Conservation (phyloP, 345 rosid species). For the Heritiera fomes region DNA sequence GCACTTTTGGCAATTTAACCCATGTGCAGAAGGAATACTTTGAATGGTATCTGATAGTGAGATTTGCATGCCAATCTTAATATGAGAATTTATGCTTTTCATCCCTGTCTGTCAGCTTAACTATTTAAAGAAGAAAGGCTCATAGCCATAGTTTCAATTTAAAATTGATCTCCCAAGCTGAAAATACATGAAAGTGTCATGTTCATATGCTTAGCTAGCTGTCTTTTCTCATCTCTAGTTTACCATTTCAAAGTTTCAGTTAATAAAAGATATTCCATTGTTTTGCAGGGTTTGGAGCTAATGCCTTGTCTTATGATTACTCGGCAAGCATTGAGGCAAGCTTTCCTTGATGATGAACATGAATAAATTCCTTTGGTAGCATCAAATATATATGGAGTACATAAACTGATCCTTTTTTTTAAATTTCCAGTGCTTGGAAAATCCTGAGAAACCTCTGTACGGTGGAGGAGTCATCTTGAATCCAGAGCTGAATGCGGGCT, state of each 20-base stretch:
- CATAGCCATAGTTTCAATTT: not conserved
- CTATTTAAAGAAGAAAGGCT: not conserved
- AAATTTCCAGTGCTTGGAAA: constrained; percentile 47
- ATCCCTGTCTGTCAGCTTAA: not conserved
- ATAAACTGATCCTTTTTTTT: not conserved
- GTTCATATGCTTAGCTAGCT: not conserved
- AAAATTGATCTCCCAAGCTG: not conserved
- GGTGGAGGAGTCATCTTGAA: constrained; percentile 70
- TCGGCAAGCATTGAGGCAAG: constrained; percentile 57
- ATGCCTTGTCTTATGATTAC: constrained; percentile 61
- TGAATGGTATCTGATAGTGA: not conserved
- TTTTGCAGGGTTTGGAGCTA: constrained; percentile 47
- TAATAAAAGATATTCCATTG: not conserved
- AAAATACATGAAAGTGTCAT: not conserved
- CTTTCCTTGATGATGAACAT: not conserved
- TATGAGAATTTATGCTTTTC: not conserved
- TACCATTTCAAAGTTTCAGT: not conserved
- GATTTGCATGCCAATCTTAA: not conserved
- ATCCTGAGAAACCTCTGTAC: constrained; percentile 62
- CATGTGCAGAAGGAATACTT: not conserved
- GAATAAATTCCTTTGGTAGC: not conserved
- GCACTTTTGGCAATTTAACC: too few relatives aligned
- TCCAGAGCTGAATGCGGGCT: constrained; percentile 54
- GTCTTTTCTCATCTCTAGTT: not conserved
- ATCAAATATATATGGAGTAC: not conserved